Evolutionary conservation across 2,329 filamentous ascomycete species (phyloP).

Genomic region (Nemania sp.): DNA sequence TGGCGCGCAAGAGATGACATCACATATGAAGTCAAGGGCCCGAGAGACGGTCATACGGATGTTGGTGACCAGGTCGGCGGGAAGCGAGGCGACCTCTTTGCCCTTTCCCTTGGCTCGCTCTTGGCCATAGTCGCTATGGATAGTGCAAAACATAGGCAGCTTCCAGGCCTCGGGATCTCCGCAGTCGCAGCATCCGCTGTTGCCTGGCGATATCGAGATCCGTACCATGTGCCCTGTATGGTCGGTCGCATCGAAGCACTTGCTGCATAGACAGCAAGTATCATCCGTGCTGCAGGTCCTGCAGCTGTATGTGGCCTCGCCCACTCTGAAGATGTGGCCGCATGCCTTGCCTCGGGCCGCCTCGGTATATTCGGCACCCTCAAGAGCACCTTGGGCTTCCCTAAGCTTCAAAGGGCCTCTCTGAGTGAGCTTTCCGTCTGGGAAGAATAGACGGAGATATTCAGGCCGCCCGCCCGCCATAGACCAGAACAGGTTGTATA

Average conservation of each 20-base stretch:
- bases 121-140: conserved; percentile 73
- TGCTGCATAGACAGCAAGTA: conserved; percentile 91
- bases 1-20: conserved; percentile 96
- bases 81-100: conserved; percentile 62
- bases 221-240: conserved; percentile 92
- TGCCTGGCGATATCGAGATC: conserved; percentile 84
- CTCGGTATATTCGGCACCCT: conserved; percentile 93
- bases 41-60: conserved; percentile 86
- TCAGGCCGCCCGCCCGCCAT: conserved; percentile 76
- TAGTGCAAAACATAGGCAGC: conserved; percentile 85
- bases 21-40: conserved; percentile 91
- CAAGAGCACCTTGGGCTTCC: conserved; percentile 87
- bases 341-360: conserved; percentile 90
- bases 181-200: conserved; percentile 96
- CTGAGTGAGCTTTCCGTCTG: conserved; percentile 67
- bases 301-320: conserved; percentile 93
- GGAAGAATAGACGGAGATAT: conserved; percentile 81
- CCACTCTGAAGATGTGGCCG: conserved; percentile 94
- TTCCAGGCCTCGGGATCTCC: conserved; percentile 95
- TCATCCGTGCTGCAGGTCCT: conserved; percentile 93
- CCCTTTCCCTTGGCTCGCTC: conserved; percentile 63
- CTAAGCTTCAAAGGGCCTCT: conserved; percentile 73
- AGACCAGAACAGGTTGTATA: conserved; percentile 83
- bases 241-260: conserved; percentile 94
- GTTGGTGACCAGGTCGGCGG: conserved; percentile 74